Evolutionary conservation across 805 yeast genomes (phyloP).

Genomic region (Candida endomychidarum): DNA sequence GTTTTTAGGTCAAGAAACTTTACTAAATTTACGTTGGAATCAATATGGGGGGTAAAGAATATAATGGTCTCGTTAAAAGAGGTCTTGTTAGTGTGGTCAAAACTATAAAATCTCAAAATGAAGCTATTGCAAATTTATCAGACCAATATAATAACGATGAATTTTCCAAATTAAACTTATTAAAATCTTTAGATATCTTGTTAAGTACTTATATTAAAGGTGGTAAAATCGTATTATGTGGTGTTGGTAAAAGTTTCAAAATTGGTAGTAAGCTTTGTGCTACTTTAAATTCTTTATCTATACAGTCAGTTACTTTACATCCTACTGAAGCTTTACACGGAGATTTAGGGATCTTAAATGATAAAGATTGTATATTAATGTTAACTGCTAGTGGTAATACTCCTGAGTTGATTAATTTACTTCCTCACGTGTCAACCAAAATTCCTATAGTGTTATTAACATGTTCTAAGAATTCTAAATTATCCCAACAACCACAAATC

Average conservation of each 20-base stretch:
- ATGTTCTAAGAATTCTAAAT: conserved; percentile 54
- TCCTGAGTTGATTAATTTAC: conserved; percentile 62
- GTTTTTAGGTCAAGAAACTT: too few relatives aligned
- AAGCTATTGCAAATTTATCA: conserved; percentile 46
- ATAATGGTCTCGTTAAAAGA: conserved; percentile 2
- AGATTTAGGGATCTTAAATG: conserved; percentile 71
- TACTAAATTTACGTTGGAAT: too few relatives aligned
- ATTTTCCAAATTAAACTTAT: conserved; percentile 47
- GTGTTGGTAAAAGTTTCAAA: conserved; percentile 83
- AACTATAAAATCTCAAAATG: conserved; percentile 46
- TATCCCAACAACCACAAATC: conserved; percentile 52
- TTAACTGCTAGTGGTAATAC: conserved; percentile 83
- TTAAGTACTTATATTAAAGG: conserved; percentile 26
- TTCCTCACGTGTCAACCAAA: conserved; percentile 54
- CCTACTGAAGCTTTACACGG: conserved; percentile 92
- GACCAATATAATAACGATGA: conserved; percentile 46
- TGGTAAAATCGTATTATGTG: conserved; percentile 75
- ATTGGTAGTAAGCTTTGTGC: conserved; percentile 79
- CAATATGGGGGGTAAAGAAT: conserved; percentile 9
- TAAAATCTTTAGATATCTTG: conserved; percentile 43
- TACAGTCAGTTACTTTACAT: conserved; percentile 66
- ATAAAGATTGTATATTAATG: conserved; percentile 56
- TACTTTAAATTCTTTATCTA: conserved; percentile 75
- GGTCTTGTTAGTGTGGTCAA: conserved; percentile 18
- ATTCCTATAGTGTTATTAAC: conserved; percentile 64